Evolutionary conservation across 2,329 filamentous ascomycete genomes (phyloP).

Genomic region (Leptosphaerulina australis): DNA sequence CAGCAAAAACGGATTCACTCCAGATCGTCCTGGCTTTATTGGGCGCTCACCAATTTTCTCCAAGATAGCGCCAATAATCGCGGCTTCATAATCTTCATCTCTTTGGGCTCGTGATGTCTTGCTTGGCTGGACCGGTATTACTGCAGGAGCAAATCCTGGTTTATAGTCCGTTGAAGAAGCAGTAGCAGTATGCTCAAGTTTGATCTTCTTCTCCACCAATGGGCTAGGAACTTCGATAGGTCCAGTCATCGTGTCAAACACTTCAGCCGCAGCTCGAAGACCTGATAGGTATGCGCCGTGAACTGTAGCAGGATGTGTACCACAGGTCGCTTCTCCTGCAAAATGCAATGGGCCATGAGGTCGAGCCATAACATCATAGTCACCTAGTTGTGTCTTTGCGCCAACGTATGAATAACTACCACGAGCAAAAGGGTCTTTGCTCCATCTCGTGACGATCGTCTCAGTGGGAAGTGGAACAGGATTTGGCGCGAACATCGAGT

Average conservation of each 20-base stretch:
- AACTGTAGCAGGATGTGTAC: constrained; percentile 93
- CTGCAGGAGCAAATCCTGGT: constrained; percentile 35
- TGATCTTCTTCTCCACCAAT: constrained; percentile 67
- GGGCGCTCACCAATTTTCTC: constrained; percentile 75
- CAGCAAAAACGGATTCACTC: constrained; percentile 84
- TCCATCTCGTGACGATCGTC: constrained; percentile 90
- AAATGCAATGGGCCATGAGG: constrained; percentile 89
- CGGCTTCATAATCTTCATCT: constrained; percentile 60
- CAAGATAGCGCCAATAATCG: constrained; percentile 63
- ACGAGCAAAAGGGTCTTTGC: constrained; percentile 84
- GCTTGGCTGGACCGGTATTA: constrained; percentile 18
- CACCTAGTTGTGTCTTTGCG: constrained; percentile 77
- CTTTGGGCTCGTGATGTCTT: constrained; percentile 35
- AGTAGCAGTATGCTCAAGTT: constrained; percentile 28
- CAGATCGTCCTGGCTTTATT: constrained; percentile 71
- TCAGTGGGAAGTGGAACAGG: constrained; percentile 79
- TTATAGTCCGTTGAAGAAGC: constrained; percentile 22
- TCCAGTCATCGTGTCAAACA: constrained; percentile 80
- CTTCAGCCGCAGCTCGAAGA: constrained; percentile 83
- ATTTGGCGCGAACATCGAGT: constrained; percentile 69
- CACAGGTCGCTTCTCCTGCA: constrained; percentile 94
- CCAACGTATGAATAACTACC: constrained; percentile 96
- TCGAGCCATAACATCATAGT: constrained; percentile 91
- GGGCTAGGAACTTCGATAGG: constrained; percentile 77
- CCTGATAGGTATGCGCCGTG: constrained; percentile 96